Evolutionary conservation across 2,329 filamentous ascomycete species (phyloP), one percentile per base, ranked within the genome.

Genomic region (Cladophialophora yegresii): DNA sequence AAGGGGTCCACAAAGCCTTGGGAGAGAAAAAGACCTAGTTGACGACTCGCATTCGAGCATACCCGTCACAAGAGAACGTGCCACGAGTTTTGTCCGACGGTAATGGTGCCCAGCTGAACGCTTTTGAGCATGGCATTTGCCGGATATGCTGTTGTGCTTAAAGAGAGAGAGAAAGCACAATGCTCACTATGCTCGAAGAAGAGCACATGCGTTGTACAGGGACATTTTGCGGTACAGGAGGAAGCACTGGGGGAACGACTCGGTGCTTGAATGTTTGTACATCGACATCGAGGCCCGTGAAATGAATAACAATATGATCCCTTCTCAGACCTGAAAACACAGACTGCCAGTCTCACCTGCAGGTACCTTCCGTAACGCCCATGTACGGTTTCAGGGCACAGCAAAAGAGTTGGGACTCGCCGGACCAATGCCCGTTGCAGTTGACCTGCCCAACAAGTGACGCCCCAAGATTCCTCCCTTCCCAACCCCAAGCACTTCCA

Each of bases 1-100:
- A 71, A 51, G 62, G 53, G 16, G 59, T 67, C 13, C 58, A 51
- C 3, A 33, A 65, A 28, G 68, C 67, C 30, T 54, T 68, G 28
- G 61, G 66, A 59, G 43, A 61, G 62, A 69, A 70, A 49, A 67
- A 47, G 54, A 30, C 59, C 23, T 65, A 33, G 61, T 12, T 20
- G 50, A 54, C n/a, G 16, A n/a, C 23, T 10, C 26, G 5, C n/a
- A 28, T 28, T n/a, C 28, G 20, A 28, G 57, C 36, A 43, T 43
- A n/a, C 13, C 16, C 8, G 36, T 43, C 36, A 43, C 16, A 6
- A 43, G n/a, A 43, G 6, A 5, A 43, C 36, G 16, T 36, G 16
- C 36, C 36, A 2, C 36, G 1, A 43, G 16, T 7, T 16, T 43
- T 43, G 36, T n/a, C 36, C 5, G 36, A 16, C 8, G 36, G 36